Conservation (phyloP, 352 stramenopile species). For the Globisporangium iwayamae region DNA sequence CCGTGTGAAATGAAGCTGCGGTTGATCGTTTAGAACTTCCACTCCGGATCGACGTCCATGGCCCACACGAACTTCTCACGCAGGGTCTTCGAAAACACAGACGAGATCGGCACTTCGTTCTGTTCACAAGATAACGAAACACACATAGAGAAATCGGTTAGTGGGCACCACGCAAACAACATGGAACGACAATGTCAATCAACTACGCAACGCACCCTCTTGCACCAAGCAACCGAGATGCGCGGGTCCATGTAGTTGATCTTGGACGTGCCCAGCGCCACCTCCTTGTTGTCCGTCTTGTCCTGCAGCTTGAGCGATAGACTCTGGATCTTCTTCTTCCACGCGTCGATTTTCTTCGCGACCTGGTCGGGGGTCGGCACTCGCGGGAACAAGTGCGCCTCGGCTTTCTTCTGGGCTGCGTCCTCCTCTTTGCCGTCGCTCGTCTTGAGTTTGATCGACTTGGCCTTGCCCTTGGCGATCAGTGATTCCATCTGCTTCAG, state of each 20-base stretch:
- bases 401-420: slow-evolving; percentile 86
- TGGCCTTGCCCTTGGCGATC: slow-evolving; percentile 86
- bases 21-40: slow-evolving; percentile 85
- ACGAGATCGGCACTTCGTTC: slow-evolving; percentile 96
- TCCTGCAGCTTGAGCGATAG: slow-evolving; percentile 93
- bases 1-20: not conserved
- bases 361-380: slow-evolving; percentile 91
- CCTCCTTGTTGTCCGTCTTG: slow-evolving; percentile 99
- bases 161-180: not conserved
- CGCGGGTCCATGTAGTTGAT: slow-evolving; percentile 99
- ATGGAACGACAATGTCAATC: slow-evolving; percentile 4
- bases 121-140: slow-evolving; percentile 16
- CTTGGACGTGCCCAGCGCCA: slow-evolving; percentile 98
- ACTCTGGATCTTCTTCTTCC: slow-evolving; percentile 92
- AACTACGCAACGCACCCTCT: slow-evolving; percentile 85
- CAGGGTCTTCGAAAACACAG: slow-evolving; percentile 98
- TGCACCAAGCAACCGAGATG: slow-evolving; percentile 99
- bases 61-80: slow-evolving; percentile 99
- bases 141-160: slow-evolving; percentile 7
- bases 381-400: slow-evolving; percentile 94
- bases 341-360: slow-evolving; percentile 92
- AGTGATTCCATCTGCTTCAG: slow-evolving; percentile 91
- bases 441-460: slow-evolving; percentile 90
- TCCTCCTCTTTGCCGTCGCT: slow-evolving; percentile 82
- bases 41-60: slow-evolving; percentile 96